These are phyloP conservation scores for Russula virescens DNA, from an alignment of 768 basidiomycete species.

Conservation along the genomic window DNA sequence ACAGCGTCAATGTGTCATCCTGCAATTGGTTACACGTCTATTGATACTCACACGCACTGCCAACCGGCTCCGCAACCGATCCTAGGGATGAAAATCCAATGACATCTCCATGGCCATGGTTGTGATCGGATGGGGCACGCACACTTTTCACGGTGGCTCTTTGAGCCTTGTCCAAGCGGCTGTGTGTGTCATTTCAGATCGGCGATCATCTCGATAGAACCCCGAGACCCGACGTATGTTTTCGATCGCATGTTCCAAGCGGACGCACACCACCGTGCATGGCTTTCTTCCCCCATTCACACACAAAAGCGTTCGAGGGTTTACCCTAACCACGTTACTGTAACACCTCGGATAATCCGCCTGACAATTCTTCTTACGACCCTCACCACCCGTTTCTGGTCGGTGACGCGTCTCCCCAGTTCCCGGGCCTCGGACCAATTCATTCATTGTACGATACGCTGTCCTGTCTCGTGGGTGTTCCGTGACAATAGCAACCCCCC, in stretches of 20 bases:
- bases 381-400: not conserved
- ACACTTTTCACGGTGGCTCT: too few relatives aligned
- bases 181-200: constrained; percentile 3
- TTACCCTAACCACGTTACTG: too few relatives aligned
- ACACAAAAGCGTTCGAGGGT: not conserved
- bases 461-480: not conserved
- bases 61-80: constrained; percentile 2
- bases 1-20: not conserved
- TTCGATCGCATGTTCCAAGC: not conserved
- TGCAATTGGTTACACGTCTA: not conserved
- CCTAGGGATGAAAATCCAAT: not conserved
- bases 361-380: not conserved
- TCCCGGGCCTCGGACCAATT: not conserved
- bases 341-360: not conserved
- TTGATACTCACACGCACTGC: not conserved
- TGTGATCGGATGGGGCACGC: too few relatives aligned
- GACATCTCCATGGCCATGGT: not conserved
- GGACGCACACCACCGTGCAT: not conserved
- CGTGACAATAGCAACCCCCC: not conserved
- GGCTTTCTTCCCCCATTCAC: not conserved
- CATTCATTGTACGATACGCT: not conserved
- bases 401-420: not conserved
- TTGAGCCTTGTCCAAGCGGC: not conserved
- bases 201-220: constrained; percentile 6
- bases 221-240: not conserved